Evolutionary conservation across 805 yeast species (phyloP).

Genomic region (Yarrowia osloensis): DNA sequence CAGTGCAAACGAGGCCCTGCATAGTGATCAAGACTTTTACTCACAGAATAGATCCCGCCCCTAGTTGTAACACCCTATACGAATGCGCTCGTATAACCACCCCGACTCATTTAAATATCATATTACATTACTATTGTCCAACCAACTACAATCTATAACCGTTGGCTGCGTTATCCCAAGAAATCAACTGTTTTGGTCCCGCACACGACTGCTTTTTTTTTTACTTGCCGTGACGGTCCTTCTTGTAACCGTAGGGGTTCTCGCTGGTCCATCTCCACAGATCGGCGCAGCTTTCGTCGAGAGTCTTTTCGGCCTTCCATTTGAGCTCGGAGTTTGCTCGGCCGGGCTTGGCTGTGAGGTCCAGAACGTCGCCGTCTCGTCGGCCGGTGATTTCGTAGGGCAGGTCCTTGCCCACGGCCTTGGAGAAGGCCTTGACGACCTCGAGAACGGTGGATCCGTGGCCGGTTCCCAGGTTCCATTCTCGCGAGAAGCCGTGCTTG

Average conservation of each 20-base stretch:
- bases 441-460: constrained; percentile 77
- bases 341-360: constrained; percentile 69
- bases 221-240: constrained; percentile 31
- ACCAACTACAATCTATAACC: constrained; percentile 19
- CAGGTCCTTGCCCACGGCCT: constrained; percentile 62
- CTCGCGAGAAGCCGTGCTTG: constrained; percentile 58
- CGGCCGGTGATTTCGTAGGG: constrained; percentile 67
- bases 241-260: constrained; percentile 63
- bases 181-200: not conserved
- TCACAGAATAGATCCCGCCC: too few relatives aligned
- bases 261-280: constrained; percentile 76
- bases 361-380: constrained; percentile 74
- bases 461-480: constrained; percentile 85
- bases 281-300: constrained; percentile 68
- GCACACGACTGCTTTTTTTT: too few relatives aligned
- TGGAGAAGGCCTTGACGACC: constrained; percentile 63
- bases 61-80: too few relatives aligned
- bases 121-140: not conserved
- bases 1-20: too few relatives aligned
- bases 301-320: constrained; percentile 60
- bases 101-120: not conserved
- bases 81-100: too few relatives aligned
- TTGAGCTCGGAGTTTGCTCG: constrained; percentile 66
- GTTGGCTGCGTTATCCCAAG: not conserved
- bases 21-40: too few relatives aligned